Evolutionary conservation across 495 filamentous ascomycete genomes (phyloP).

Genomic region (Trichoderma asperelloides): DNA sequence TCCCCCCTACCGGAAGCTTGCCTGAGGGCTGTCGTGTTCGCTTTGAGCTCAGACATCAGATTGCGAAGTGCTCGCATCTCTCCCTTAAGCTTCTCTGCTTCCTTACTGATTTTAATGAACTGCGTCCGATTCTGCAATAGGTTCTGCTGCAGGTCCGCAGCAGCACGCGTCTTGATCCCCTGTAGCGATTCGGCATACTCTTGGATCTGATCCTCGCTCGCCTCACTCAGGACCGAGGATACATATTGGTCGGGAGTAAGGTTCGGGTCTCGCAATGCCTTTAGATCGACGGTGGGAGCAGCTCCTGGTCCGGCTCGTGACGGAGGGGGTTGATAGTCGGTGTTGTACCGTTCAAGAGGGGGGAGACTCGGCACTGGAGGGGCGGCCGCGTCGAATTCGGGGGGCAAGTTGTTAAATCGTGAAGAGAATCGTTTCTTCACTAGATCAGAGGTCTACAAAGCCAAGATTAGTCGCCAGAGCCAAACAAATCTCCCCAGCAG

Average conservation of each 20-base stretch:
- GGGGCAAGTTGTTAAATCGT: constrained; percentile 67
- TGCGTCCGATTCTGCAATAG: constrained; percentile 97
- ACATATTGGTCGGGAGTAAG: constrained; percentile 74
- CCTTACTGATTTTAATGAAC: constrained; percentile 98
- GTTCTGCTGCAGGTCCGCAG: constrained; percentile 86
- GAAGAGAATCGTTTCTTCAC: constrained; percentile 93
- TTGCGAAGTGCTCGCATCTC: constrained; percentile 88
- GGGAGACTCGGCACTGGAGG: constrained; percentile 62
- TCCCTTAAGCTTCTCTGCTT: constrained; percentile 92
- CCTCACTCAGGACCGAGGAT: constrained; percentile 69
- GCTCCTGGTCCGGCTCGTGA: constrained; percentile 31
- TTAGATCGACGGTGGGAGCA: constrained; percentile 52
- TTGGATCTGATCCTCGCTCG: constrained; percentile 87
- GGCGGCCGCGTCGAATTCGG: constrained; percentile 54
- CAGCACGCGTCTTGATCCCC: constrained; percentile 73
- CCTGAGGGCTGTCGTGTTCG: constrained; percentile 62
- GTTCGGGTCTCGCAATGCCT: constrained; percentile 70
- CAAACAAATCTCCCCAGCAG: not conserved
- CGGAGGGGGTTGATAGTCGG: constrained; percentile 37
- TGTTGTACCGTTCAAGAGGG: constrained; percentile 41
- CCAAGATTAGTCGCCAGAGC: not conserved
- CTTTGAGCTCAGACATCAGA: constrained; percentile 79
- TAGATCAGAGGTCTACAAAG: constrained; percentile 66
- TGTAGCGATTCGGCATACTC: constrained; percentile 69
- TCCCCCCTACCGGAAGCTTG: constrained; percentile 48